Conservation (phyloP, 2,329 filamentous ascomycete genomes). For the Xylariaceae sp. region DNA sequence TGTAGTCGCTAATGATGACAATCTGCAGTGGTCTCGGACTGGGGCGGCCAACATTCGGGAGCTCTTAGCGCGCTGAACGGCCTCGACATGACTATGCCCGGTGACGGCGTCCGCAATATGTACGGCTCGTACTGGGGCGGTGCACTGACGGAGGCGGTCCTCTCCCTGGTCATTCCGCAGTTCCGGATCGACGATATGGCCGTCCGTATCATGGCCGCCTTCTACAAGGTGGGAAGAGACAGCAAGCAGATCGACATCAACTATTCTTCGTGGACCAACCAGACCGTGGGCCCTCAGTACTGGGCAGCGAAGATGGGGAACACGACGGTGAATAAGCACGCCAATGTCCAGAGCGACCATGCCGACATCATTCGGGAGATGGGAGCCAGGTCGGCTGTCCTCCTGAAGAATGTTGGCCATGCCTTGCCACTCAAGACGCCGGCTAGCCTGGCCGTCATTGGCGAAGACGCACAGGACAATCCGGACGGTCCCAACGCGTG, state of each 20-base stretch:
- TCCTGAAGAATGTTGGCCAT: constrained; percentile 65
- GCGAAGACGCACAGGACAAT: constrained; percentile 76
- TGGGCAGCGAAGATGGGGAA: constrained; percentile 54
- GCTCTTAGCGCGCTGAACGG: constrained; percentile 34
- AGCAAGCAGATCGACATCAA: constrained; percentile 55
- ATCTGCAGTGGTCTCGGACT: constrained; percentile 59
- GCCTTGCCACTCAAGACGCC: constrained; percentile 49
- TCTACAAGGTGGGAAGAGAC: constrained; percentile 58
- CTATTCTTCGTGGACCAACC: constrained; percentile 80
- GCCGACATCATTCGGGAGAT: constrained; percentile 67
- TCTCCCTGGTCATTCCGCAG: constrained; percentile 15
- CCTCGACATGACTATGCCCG: constrained; percentile 41
- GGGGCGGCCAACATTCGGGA: constrained; percentile 67
- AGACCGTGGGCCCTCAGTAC: constrained; percentile 67
- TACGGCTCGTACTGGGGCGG: constrained; percentile 28
- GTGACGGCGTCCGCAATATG: constrained; percentile 24
- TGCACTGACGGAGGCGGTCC: constrained; percentile 22
- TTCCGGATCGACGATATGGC: constrained; percentile 66
- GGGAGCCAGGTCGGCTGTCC: constrained; percentile 71
- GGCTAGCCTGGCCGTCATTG: constrained; percentile 67
- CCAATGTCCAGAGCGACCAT: constrained; percentile 71
- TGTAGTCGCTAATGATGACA: not conserved
- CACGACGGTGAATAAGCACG: constrained; percentile 66
- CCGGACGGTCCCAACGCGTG: constrained; percentile 73
- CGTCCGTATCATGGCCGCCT: constrained; percentile 68